Percentiles rank a stretch among this genome's conserved stretches.
Conservation (phyloP, 495 filamentous ascomycete genomes). For the Tuber calosporum region DNA sequence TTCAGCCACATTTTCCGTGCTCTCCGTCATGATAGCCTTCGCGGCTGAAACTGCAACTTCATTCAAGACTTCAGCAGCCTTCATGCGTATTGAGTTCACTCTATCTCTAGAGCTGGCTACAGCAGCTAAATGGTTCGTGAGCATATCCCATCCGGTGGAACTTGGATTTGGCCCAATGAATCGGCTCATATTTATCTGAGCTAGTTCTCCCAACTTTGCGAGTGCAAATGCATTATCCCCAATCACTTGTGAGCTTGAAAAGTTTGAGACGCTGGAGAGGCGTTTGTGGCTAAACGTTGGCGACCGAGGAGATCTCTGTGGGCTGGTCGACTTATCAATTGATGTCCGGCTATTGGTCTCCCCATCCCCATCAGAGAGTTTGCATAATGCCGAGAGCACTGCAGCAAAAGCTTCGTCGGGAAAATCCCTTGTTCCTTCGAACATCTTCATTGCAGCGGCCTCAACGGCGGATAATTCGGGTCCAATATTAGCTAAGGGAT, state of each 20-base stretch:
- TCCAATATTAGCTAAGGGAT: slow-evolving; percentile 57
- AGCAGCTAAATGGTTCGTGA: slow-evolving; percentile 62
- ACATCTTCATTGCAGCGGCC: slow-evolving; percentile 73
- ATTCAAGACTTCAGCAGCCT: slow-evolving; percentile 67
- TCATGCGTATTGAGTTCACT: slow-evolving; percentile 57
- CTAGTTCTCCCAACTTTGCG: slow-evolving; percentile 71
- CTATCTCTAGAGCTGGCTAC: slow-evolving; percentile 53
- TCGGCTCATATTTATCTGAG: slow-evolving; percentile 68
- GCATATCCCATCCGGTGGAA: slow-evolving; percentile 63
- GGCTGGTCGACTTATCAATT: slow-evolving; percentile 29
- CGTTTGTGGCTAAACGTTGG: slow-evolving; percentile 50
- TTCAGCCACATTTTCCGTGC: slow-evolving; percentile 48
- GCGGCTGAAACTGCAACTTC: slow-evolving; percentile 63
- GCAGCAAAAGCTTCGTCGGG: slow-evolving; percentile 73
- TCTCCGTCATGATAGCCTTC: slow-evolving; percentile 47
- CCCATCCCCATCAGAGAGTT: slow-evolving; percentile 51
- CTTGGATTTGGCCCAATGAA: slow-evolving; percentile 58
- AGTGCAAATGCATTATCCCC: slow-evolving; percentile 71
- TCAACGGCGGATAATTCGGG: slow-evolving; percentile 81
- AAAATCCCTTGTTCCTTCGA: slow-evolving; percentile 84
- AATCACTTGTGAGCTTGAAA: slow-evolving; percentile 47
- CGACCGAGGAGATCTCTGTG: slow-evolving; percentile 43
- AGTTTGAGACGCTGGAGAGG: slow-evolving; percentile 54
- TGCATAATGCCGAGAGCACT: slow-evolving; percentile 66
- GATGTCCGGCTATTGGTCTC: slow-evolving; percentile 35